Conservation (phyloP, 305 asterid species). For the Rubia balearica region DNA sequence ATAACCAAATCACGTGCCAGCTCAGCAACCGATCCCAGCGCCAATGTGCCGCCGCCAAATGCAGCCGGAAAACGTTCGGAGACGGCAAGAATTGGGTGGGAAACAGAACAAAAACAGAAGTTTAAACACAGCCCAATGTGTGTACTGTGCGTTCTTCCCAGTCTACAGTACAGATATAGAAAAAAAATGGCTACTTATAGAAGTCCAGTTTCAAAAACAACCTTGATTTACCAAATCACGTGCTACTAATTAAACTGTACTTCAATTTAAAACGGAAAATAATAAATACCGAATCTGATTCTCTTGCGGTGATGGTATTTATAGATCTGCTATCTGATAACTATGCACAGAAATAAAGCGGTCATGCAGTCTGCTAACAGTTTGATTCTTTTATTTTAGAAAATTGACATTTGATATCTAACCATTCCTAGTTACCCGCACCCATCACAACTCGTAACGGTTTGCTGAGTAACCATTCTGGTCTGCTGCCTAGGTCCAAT, state of each 20-base stretch:
- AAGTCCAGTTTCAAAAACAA: not conserved
- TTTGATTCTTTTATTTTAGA: not conserved
- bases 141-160: not conserved
- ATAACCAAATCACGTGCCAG: conserved; percentile 15
- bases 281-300: conserved; percentile 1
- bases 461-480: too few relatives aligned
- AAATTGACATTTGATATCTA: not conserved
- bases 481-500: too few relatives aligned
- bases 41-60: conserved; percentile 20
- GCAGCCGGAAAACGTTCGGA: conserved; percentile 11
- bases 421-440: not conserved
- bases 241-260: not conserved
- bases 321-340: not conserved
- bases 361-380: not conserved
- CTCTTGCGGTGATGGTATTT: not conserved
- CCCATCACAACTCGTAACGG: too few relatives aligned
- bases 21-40: conserved; percentile 43
- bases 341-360: not conserved
- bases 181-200: not conserved
- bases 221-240: conserved; percentile 1
- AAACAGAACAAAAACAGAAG: conserved; percentile 5
- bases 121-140: not conserved
- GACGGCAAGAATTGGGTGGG: conserved; percentile 17
- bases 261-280: not conserved
- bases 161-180: not conserved